Percentiles rank a stretch among this genome's conserved stretches.
Evolutionary conservation across 2,329 filamentous ascomycete genomes (phyloP).

Genomic region (Beauveria scarabaeidicola): DNA sequence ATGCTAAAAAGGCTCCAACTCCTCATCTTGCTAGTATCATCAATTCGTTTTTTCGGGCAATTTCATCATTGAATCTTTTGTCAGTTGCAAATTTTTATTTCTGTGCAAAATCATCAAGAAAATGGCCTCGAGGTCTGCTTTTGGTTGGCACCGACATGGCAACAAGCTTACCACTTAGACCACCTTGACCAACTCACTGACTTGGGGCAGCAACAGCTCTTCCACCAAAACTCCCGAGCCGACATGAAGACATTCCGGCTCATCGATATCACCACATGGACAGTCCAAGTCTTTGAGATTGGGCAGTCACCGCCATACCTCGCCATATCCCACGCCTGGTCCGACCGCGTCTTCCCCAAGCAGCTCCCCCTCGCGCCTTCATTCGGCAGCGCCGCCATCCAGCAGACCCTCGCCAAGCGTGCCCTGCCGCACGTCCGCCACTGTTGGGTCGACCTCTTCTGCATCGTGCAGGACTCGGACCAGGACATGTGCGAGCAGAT

Average conservation of each 20-base stretch:
- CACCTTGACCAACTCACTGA: no score
- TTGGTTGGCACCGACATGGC: no score
- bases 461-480: constrained; percentile 3
- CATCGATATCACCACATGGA: not conserved
- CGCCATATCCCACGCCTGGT: constrained; percentile 1
- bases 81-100: no score
- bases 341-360: not conserved
- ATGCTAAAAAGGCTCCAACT: not conserved
- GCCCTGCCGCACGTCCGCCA: not conserved
- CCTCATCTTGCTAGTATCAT: not conserved
- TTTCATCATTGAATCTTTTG: no score
- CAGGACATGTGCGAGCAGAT: constrained; percentile 3
- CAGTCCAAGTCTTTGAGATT: not conserved
- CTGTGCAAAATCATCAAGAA: no score
- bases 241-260: not conserved
- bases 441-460: constrained; percentile 6
- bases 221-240: not conserved
- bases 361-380: not conserved
- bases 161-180: no score
- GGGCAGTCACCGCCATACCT: not conserved
- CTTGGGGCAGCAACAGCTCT: no score
- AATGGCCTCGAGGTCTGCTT: no score
- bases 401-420: not conserved
- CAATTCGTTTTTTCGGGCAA: no score
- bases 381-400: not conserved